Evolutionary conservation across 2,329 filamentous ascomycete species (phyloP).

Genomic region (Xylaria sp.): DNA sequence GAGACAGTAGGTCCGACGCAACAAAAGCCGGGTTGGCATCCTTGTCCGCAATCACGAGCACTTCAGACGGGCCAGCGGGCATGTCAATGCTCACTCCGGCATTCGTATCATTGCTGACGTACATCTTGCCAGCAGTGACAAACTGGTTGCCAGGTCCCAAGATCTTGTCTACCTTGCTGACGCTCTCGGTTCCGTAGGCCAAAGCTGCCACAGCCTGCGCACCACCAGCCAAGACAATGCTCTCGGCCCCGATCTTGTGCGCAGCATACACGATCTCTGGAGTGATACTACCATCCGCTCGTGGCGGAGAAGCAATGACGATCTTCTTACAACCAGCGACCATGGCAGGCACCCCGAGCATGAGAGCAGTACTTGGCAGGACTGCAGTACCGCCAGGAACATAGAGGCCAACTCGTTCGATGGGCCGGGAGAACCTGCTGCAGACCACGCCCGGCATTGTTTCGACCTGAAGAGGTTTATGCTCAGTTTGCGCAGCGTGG

Average conservation of each 20-base stretch:
- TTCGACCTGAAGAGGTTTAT: slow-evolving; percentile 81
- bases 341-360: slow-evolving; percentile 97
- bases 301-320: slow-evolving; percentile 87
- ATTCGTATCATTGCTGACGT: slow-evolving; percentile 95
- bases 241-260: slow-evolving; percentile 94
- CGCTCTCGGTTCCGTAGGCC: slow-evolving; percentile 93
- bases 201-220: slow-evolving; percentile 95
- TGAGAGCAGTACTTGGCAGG: slow-evolving; percentile 93
- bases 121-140: slow-evolving; percentile 98
- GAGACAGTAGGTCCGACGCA: slow-evolving; percentile 88
- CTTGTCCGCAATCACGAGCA: slow-evolving; percentile 92
- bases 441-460: slow-evolving; percentile 98
- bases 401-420: slow-evolving; percentile 95
- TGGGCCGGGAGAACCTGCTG: slow-evolving; percentile 87
- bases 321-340: slow-evolving; percentile 96
- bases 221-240: slow-evolving; percentile 92
- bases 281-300: slow-evolving; percentile 85
- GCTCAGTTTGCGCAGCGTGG: slow-evolving; percentile 87
- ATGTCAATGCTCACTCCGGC: slow-evolving; percentile 96
- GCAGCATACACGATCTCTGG: slow-evolving; percentile 97
- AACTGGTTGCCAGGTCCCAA: slow-evolving; percentile 97
- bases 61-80: slow-evolving; percentile 95
- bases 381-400: slow-evolving; percentile 96
- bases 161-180: slow-evolving; percentile 98
- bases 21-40: slow-evolving; percentile 91